These are phyloP conservation scores for Collybiopsis confluens DNA, from an alignment of 768 basidiomycete genomes.

Conservation along the genomic window DNA sequence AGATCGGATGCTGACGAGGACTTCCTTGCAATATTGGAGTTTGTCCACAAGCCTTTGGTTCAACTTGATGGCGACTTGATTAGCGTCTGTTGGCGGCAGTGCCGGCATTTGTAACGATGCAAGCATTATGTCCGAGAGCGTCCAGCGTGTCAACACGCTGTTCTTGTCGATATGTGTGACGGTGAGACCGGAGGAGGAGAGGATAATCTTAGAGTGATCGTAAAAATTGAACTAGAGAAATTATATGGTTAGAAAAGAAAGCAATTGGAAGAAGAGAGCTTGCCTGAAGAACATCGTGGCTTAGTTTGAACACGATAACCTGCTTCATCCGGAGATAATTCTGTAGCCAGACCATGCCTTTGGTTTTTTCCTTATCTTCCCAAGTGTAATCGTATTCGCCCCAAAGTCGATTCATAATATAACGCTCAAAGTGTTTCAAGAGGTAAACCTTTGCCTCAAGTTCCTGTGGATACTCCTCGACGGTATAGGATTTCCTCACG, in stretches of 20 bases:
- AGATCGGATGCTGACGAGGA: conserved; percentile 64
- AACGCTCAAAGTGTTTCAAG: conserved; percentile 88
- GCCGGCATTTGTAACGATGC: conserved; percentile 32
- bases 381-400: conserved; percentile 83
- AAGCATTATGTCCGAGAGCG: conserved; percentile 68
- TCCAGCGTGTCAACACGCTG: conserved; percentile 71
- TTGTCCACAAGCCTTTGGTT: conserved; percentile 68
- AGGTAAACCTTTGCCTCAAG: conserved; percentile 90
- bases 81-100: conserved; percentile 24
- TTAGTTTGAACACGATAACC: conserved; percentile 94
- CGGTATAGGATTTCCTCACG: conserved; percentile 66
- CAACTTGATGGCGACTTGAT: conserved; percentile 57
- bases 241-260: conserved; percentile 8
- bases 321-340: conserved; percentile 96
- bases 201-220: conserved; percentile 92
- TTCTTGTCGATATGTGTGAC: conserved; percentile 92
- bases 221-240: conserved; percentile 89
- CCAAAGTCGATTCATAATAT: conserved; percentile 88
- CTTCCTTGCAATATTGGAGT: conserved; percentile 84
- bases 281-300: conserved; percentile 94
- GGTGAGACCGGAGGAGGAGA: conserved; percentile 73
- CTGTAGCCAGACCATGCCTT: conserved; percentile 94
- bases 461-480: conserved; percentile 71
- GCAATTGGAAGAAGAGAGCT: conserved; percentile 14
- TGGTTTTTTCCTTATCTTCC: conserved; percentile 58